Conservation (phyloP, 345 rosid species). For the Xanthoceras sorbifolium region DNA sequence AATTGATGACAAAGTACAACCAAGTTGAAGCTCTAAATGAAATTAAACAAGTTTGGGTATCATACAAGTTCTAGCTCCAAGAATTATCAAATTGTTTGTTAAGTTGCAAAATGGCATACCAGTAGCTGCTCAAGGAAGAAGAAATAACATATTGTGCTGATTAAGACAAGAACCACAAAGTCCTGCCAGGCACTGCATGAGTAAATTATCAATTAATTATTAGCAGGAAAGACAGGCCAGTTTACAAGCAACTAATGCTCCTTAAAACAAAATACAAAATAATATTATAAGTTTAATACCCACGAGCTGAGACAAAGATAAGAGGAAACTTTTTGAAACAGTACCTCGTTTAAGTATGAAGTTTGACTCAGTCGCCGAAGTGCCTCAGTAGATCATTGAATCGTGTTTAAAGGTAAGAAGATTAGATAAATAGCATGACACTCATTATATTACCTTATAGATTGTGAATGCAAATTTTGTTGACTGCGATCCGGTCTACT, state of each 20-base stretch:
- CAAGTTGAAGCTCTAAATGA: neutral
- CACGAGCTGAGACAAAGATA: slow-evolving; percentile 8
- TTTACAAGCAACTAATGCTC: slow-evolving; percentile 11
- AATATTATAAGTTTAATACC: neutral
- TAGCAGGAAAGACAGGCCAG: neutral
- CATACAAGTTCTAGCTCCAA: neutral
- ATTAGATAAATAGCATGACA: neutral
- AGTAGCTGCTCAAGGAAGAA: slow-evolving; percentile 93
- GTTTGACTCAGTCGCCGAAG: neutral
- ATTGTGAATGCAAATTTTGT: slow-evolving; percentile 47
- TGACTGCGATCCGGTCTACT: slow-evolving; percentile 49
- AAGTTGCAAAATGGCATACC: slow-evolving; percentile 49
- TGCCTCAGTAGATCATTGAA: neutral
- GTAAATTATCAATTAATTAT: slow-evolving; percentile 7
- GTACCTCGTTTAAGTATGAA: neutral
- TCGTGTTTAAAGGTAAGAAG: neutral
- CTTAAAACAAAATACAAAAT: neutral
- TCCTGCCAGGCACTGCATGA: slow-evolving; percentile 90
- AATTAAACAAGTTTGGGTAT: neutral
- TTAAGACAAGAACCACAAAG: slow-evolving; percentile 84
- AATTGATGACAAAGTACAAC: neutral
- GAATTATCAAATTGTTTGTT: neutral
- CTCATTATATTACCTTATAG: slow-evolving; percentile 50
- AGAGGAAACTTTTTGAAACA: neutral
- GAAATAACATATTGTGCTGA: slow-evolving; percentile 91